Percentiles rank a stretch among this genome's conserved stretches.
phyloP scores from a whole-genome alignment of 2,329 filamentous ascomycete species.

The Arthrobotrys megalospora region DNA sequence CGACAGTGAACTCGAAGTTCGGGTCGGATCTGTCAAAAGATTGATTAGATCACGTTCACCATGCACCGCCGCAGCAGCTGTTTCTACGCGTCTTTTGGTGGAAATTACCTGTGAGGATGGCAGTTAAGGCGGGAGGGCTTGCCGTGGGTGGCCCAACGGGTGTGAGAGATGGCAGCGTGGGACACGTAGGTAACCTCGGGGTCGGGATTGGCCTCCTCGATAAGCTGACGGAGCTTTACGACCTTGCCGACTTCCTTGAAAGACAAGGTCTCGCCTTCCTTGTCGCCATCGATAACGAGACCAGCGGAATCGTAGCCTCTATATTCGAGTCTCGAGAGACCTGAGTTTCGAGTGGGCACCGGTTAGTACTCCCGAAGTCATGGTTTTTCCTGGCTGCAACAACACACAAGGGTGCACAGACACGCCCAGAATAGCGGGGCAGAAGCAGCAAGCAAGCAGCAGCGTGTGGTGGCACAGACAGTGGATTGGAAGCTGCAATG shows the following conservation, averaged over 20 bases:
- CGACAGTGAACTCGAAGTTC: constrained; percentile 95
- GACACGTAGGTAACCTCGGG: constrained; percentile 95
- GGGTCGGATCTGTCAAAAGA: constrained; percentile 73
- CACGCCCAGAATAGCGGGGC: constrained; percentile 29
- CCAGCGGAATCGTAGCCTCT: constrained; percentile 98
- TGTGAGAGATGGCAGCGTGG: constrained; percentile 98
- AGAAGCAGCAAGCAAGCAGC: not conserved
- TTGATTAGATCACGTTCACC: not conserved
- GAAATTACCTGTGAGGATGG: constrained; percentile 90
- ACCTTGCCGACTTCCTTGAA: constrained; percentile 99
- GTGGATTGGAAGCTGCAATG: constrained; percentile 4
- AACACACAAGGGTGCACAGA: constrained; percentile 10
- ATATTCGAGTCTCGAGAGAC: constrained; percentile 95
- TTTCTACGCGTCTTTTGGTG: constrained; percentile 43
- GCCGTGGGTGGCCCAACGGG: constrained; percentile 98
- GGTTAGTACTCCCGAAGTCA: constrained; percentile 7
- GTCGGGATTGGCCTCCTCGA: constrained; percentile 86
- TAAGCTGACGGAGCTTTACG: constrained; percentile 92
- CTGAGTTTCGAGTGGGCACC: constrained; percentile 69
- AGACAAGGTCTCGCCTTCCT: constrained; percentile 96
- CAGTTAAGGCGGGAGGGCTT: constrained; percentile 94
- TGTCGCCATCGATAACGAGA: constrained; percentile 95
- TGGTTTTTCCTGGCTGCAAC: constrained; percentile 17
- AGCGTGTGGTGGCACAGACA: not conserved
- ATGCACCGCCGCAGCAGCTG: not conserved